A percentile compares a stretch with the other conserved stretches of the same genome.
phyloP scores from a whole-genome alignment of 148 eudicot species.

The Selenicereus undatus region DNA sequence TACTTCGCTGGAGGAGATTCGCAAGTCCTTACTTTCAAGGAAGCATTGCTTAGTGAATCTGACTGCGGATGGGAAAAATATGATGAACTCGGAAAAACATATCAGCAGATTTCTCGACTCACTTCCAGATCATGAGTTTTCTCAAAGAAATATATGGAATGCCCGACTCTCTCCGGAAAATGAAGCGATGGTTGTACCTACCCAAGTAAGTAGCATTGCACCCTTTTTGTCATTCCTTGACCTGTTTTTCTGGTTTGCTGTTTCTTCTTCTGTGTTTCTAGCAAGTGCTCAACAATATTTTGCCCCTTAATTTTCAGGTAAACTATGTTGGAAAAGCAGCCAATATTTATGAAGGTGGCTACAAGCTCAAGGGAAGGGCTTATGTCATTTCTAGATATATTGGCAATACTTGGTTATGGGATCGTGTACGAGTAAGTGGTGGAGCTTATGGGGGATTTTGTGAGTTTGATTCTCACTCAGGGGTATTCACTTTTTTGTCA shows the following conservation, averaged over 20 bases:
- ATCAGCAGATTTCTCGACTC: conserved; percentile 72
- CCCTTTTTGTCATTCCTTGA: neutral
- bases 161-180: conserved; percentile 58
- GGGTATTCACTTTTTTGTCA: conserved; percentile 87
- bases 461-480: conserved; percentile 92
- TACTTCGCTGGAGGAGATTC: conserved; percentile 87
- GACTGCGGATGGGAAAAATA: conserved; percentile 86
- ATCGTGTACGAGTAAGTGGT: conserved; percentile 97
- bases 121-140: conserved; percentile 57
- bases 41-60: conserved; percentile 82
- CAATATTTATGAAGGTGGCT: conserved; percentile 74
- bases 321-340: conserved; percentile 99
- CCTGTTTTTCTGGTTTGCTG: conserved; percentile 4
- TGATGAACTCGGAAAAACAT: conserved; percentile 55
- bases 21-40: conserved; percentile 60
- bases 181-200: conserved; percentile 95
- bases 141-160: conserved; percentile 56
- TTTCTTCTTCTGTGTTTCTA: neutral
- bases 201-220: conserved; percentile 60
- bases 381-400: conserved; percentile 85
- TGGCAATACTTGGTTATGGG: conserved; percentile 98
- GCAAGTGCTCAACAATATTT: conserved; percentile 2
- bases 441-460: conserved; percentile 99
- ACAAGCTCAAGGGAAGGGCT: conserved; percentile 87
- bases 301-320: conserved; percentile 43